Percentiles rank a stretch among this genome's conserved stretches.
Evolutionary conservation across 2,329 filamentous ascomycete genomes (phyloP).

Genomic region (Cladosporium velox): DNA sequence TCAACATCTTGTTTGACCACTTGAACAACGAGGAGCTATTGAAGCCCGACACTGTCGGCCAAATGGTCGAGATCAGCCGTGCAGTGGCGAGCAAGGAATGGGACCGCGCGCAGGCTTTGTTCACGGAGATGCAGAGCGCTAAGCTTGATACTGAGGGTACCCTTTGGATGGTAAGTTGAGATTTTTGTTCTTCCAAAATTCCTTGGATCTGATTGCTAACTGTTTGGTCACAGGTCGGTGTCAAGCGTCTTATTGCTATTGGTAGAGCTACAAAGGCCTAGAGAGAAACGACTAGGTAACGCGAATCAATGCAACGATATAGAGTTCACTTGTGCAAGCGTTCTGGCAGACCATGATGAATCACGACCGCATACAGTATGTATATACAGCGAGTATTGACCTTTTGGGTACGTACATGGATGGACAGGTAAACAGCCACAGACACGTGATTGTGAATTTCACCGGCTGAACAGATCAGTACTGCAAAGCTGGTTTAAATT

Average conservation of each 20-base stretch:
- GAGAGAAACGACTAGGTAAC: background rate
- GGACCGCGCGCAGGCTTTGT: slow-evolving; percentile 47
- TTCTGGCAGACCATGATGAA: background rate
- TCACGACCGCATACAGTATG: background rate
- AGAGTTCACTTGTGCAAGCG: background rate
- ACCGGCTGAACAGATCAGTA: background rate
- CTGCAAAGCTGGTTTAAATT: background rate
- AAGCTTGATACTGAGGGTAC: slow-evolving; percentile 51
- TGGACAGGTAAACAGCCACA: background rate
- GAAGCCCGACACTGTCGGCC: slow-evolving; percentile 72
- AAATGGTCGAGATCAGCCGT: slow-evolving; percentile 59
- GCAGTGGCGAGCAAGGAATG: slow-evolving; percentile 46
- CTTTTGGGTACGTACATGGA: background rate
- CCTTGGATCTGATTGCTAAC: background rate
- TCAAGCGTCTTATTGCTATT: slow-evolving; percentile 40
- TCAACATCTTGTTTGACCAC: slow-evolving; percentile 93
- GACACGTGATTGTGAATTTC: background rate
- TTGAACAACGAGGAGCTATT: slow-evolving; percentile 93
- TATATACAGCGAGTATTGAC: background rate
- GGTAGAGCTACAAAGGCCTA: slow-evolving; percentile 30
- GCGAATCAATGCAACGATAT: background rate
- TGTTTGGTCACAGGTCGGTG: slow-evolving; percentile 19
- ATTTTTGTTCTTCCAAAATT: slow-evolving; percentile 2
- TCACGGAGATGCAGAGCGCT: slow-evolving; percentile 50
- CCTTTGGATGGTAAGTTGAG: slow-evolving; percentile 53